phyloP scores from a whole-genome alignment of 2,329 filamentous ascomycete genomes.

The Malbranchea cinnamomea region DNA sequence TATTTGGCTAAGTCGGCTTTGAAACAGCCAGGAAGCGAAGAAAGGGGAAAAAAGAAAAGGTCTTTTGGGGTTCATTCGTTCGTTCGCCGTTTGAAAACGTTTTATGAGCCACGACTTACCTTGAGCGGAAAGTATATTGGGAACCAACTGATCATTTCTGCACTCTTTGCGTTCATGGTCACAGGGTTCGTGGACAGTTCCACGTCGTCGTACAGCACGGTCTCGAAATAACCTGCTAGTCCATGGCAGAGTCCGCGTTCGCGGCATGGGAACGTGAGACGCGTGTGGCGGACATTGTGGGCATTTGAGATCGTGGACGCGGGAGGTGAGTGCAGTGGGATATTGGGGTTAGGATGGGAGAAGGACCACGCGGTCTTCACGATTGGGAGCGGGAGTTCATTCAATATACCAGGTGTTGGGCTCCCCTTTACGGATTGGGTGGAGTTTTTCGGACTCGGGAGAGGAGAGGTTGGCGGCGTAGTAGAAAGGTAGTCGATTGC shows the following conservation, averaged over 20 bases:
- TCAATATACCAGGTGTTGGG: slow-evolving; percentile 16
- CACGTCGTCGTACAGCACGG: slow-evolving; percentile 71
- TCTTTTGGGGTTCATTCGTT: no score
- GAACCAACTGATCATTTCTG: slow-evolving; percentile 99
- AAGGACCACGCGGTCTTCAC: slow-evolving; percentile 32
- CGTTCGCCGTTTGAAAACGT: slow-evolving; percentile 1
- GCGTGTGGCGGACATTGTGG: slow-evolving; percentile 73
- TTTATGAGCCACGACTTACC: slow-evolving; percentile 36
- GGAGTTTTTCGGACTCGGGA: slow-evolving; percentile 5
- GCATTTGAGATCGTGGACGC: slow-evolving; percentile 56
- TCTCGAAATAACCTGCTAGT: slow-evolving; percentile 88
- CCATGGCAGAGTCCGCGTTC: slow-evolving; percentile 78
- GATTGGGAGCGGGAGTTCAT: slow-evolving; percentile 22
- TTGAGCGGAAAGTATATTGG: slow-evolving; percentile 95
- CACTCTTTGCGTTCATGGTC: slow-evolving; percentile 81
- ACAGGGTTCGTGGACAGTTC: slow-evolving; percentile 89
- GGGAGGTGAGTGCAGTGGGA: slow-evolving; percentile 18
- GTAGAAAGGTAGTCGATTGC: slow-evolving; percentile 75
- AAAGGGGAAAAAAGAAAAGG: not conserved
- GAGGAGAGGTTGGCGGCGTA: slow-evolving; percentile 33
- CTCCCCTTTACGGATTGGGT: slow-evolving; percentile 8
- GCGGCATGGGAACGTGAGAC: slow-evolving; percentile 61
- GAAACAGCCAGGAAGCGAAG: not conserved
- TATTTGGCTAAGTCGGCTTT: not conserved
- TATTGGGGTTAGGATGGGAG: slow-evolving; percentile 26